Percentiles rank a stretch among this genome's conserved stretches.
Evolutionary conservation across 345 rosid genomes (phyloP).

Genomic region (Cardamine occulta): DNA sequence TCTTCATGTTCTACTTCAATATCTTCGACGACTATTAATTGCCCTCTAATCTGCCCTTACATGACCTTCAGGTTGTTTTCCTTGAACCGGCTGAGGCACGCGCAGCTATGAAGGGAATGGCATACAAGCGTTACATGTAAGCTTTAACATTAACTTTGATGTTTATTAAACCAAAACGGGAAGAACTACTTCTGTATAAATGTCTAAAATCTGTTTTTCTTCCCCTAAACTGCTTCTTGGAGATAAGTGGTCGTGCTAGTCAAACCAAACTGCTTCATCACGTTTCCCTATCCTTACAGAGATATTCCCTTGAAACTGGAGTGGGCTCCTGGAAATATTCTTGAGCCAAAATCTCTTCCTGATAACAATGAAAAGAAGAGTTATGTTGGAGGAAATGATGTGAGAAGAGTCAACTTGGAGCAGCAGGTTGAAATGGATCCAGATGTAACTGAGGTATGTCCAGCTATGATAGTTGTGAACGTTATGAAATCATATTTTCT

Average conservation of each 20-base stretch:
- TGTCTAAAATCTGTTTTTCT: not conserved
- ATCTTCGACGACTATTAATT: not conserved
- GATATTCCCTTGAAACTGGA: slow-evolving; percentile 91
- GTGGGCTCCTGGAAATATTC: slow-evolving; percentile 89
- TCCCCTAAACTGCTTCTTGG: not conserved
- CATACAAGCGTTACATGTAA: slow-evolving; percentile 91
- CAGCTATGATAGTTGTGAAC: slow-evolving; percentile 21
- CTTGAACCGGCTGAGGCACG: slow-evolving; percentile 91
- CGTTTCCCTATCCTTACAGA: slow-evolving; percentile 52
- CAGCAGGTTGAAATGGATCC: slow-evolving; percentile 74
- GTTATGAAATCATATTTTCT: not conserved
- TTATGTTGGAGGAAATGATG: slow-evolving; percentile 63
- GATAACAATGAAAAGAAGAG: slow-evolving; percentile 45
- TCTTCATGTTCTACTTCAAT: not conserved
- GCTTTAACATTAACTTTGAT: slow-evolving; percentile 37
- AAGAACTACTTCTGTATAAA: slow-evolving; percentile 6
- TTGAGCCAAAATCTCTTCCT: slow-evolving; percentile 49
- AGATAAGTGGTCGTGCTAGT: slow-evolving; percentile 7
- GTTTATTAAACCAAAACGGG: slow-evolving; percentile 18
- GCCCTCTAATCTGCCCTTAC: slow-evolving; percentile 22
- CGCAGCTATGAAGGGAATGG: slow-evolving; percentile 83
- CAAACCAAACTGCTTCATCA: slow-evolving; percentile 18
- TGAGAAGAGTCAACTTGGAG: slow-evolving; percentile 64
- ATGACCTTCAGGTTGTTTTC: slow-evolving; percentile 69
- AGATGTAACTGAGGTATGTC: slow-evolving; percentile 77